Base-by-base conservation (phyloP, 495 filamentous ascomycete species). In the Astrothelium macrocarpum region DNA sequence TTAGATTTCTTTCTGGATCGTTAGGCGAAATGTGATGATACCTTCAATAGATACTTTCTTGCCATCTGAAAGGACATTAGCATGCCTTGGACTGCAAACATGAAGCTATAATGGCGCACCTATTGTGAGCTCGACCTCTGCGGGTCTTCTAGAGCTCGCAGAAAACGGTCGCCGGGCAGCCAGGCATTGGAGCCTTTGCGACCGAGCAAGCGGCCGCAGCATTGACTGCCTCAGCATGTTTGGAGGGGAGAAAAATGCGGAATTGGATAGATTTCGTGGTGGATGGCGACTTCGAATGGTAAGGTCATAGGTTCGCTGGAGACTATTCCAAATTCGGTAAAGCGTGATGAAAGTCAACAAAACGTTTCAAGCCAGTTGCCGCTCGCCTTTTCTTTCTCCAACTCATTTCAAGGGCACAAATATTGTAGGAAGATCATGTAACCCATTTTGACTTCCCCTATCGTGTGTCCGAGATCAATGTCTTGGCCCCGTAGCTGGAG, bases 31-130 rank as follows among this genome's bases (percentile, higher is more conserved):
- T 11, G 25, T 28, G 20, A 11, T 9, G 9, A 10, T 84, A 96
- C 91, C 91, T 88, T 95, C 90, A 67, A 96, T 90, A 49, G 90
- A 95, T 26, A 96, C 87, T 77, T 95, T 91, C 81, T 94, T 95
- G 73, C 90, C 91, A 84, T 95, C 90, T 92, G n/a, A 73, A 34
- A 56, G 29, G 59, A 73, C 78, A 65, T 79, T 71, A 66, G 69
- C 58, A 61, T 61, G 23, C 45, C 5, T 5, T 58, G 46, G 16
- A 32, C 20, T 18, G 45, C 63, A 71, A 70, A 71, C 12, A 43
- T n/a, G 32, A 34, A 46, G 59, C 73, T 0, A 28, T 11, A 31
- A 18, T 32, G 23, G 32, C 87, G 70, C 79, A 94, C 90, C 91
- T 80, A 96, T 85, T 68, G 91, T 96, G 71, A 96, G 86, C 84